Evolutionary conservation across 2,329 filamentous ascomycete genomes (phyloP), one percentile per base, ranked within the genome.

Genomic region (Alternaria tenuissima): DNA sequence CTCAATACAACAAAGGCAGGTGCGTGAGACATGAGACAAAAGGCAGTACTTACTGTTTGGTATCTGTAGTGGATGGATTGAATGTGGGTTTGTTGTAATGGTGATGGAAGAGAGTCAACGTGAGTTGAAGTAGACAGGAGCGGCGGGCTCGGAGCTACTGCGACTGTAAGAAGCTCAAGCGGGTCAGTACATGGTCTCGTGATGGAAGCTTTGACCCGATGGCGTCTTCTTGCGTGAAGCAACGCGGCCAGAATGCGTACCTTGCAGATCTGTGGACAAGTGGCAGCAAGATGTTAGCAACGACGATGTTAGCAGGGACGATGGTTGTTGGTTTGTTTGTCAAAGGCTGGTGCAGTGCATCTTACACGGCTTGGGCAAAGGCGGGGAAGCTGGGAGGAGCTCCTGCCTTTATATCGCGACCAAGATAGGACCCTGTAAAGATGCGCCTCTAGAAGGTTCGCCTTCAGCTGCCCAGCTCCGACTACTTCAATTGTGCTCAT

Each of bases 161-260:
- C 24, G 41, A 54, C 52, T 51, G 32, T 34, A 57, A 49, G 61
- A 68, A 69, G 67, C 66, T 67, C 52, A 51, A 61, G 65, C 64
- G 63, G 68, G 67, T 76, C 73, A 71, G 71, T 71, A 58, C 64
- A 55, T 59, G 68, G 71, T 78, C 75, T 72, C 75, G 75, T 72
- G 74, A 74, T 67, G 48, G 55, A 56, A 72, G 72, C 74, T 72
- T 66, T 66, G 72, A 59, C 72, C 68, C 70, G 70, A 71, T 68
- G 56, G 61, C 61, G 62, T 63, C 55, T 51, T 68, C 55, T 57
- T 63, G 53, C 52, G 60, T 66, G 63, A 63, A 62, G 47, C 62
- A 60, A 62, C 66, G 59, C 62, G 59, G 62, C 58, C 57, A 32
- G 36, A 38, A 34, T 52, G 59, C 64, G 65, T 73, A 76, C 73